Percentiles rank a stretch among this genome's conserved stretches.
Evolutionary conservation across 441 rosid genomes (phyloP).

Genomic region (Bruguiera hainesii): DNA sequence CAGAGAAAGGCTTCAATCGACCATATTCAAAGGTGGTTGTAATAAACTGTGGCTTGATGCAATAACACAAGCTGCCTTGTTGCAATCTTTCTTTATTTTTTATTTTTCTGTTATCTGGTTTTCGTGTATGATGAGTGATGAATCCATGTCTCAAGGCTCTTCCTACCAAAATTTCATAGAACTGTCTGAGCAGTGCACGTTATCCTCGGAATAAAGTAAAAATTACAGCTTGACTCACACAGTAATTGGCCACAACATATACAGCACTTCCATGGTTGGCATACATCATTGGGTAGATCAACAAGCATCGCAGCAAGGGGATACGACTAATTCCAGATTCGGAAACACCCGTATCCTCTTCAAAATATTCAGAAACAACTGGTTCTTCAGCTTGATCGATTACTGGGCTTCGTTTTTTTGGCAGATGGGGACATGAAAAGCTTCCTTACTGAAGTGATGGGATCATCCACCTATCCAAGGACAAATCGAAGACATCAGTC

Average conservation of each 20-base stretch:
- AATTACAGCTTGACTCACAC: constrained; percentile 8
- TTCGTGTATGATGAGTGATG: too few relatives aligned
- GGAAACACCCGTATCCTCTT: constrained; percentile 1
- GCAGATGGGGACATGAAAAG: constrained; percentile 64
- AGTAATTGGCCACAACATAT: not conserved
- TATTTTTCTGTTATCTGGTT: not conserved
- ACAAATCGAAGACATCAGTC: constrained; percentile 7
- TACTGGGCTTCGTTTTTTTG: constrained; percentile 43
- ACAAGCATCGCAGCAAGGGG: not conserved
- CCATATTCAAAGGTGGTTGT: constrained; percentile 74
- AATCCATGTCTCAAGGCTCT: constrained; percentile 15
- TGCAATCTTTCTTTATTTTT: not conserved
- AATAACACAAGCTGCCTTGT: constrained; percentile 20
- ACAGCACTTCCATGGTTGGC: not conserved
- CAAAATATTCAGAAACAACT: constrained; percentile 3
- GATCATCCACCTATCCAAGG: constrained; percentile 69
- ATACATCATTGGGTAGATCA: constrained; percentile 5
- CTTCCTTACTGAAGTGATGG: constrained; percentile 67
- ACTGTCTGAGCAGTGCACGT: not conserved
- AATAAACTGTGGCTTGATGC: constrained; percentile 68
- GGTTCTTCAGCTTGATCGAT: constrained; percentile 30
- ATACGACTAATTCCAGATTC: constrained; percentile 2
- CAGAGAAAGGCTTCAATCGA: constrained; percentile 86
- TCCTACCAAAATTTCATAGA: constrained; percentile 9
- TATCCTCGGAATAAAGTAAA: not conserved